phyloP scores from a whole-genome alignment of 169 alveolate genomes.

The Theileria sp. region DNA sequence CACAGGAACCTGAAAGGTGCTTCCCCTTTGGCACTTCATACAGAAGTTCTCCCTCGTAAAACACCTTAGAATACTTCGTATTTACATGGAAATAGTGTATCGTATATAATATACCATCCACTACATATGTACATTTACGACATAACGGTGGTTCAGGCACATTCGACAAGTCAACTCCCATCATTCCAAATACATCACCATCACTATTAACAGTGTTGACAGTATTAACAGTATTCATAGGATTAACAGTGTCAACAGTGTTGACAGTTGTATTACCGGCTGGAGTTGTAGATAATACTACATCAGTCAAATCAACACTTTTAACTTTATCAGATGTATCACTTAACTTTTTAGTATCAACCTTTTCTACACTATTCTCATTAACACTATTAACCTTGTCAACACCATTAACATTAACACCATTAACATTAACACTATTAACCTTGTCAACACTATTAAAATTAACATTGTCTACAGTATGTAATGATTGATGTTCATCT shows the following conservation, averaged over 20 bases:
- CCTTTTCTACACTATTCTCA: too few species aligned
- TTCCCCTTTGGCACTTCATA: slow-evolving; percentile 2
- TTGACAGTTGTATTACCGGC: too few species aligned
- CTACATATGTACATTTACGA: neutral
- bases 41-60: neutral
- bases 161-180: neutral
- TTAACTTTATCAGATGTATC: too few species aligned
- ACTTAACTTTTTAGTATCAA: too few species aligned
- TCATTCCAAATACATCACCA: neutral
- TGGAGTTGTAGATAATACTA: too few species aligned
- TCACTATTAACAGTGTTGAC: neutral
- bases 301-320: too few species aligned
- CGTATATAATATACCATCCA: neutral
- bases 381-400: too few species aligned
- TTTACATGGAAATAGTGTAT: neutral
- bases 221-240: too few species aligned
- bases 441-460: too few species aligned
- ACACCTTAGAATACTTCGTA: neutral
- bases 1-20: neutral
- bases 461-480: neutral
- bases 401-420: too few species aligned
- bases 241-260: neutral
- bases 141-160: slow-evolving; percentile 3
- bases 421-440: too few species aligned
- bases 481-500: neutral